Evolutionary conservation across 257 asterid genomes (phyloP), one percentile per base, ranked within the genome.

Genomic region (Nicotiana obtusifolia): DNA sequence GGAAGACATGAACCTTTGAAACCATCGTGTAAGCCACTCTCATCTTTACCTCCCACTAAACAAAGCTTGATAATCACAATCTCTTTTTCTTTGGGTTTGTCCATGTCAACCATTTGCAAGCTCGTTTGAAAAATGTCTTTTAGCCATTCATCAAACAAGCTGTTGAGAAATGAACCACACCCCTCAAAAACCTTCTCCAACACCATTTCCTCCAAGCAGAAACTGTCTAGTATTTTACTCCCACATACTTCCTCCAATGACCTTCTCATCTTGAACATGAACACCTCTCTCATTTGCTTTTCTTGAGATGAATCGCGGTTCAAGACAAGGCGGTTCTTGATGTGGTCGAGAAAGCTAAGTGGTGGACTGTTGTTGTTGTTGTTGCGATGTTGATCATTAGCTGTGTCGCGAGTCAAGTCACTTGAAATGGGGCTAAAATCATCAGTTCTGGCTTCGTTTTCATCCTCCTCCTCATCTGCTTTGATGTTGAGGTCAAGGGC

Each of bases 1-100:
- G 98, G 98, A 89, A 93, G 97, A 85, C 93, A 82, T 64, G 97
- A 90, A 1, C 95, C 94, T 86, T 83, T 85, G 87, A 88, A 93
- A 33, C 94, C 95, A 80, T 85, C 89, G 81, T 81, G 64, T 76
- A 64, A 83, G 84, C 88, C 84, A 64, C 20, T 76, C 77, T 28
- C 71, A 20, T 80, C 86, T 61, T 88, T 87, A 41, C 84, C 89
- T 68, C 83, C 91, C 77, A 31, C 80, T 85, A 91, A 85, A 84
- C 95, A 87, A 24, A 91, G 87, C 88, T 91, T 93, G 85, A 92
- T 28, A 59, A 73, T 84, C 83, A 86, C 85, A 71, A 52, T 80
- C 17, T 73, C 78, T 7, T 73, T 73, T 13, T 73, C 61, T 22
- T 47, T 52, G 57, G 14, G 5, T 15, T 11, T 52, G 57, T 5